These are phyloP conservation scores for Geosmithia flava DNA, from an alignment of 2,329 filamentous ascomycete genomes.

Conservation along the genomic window DNA sequence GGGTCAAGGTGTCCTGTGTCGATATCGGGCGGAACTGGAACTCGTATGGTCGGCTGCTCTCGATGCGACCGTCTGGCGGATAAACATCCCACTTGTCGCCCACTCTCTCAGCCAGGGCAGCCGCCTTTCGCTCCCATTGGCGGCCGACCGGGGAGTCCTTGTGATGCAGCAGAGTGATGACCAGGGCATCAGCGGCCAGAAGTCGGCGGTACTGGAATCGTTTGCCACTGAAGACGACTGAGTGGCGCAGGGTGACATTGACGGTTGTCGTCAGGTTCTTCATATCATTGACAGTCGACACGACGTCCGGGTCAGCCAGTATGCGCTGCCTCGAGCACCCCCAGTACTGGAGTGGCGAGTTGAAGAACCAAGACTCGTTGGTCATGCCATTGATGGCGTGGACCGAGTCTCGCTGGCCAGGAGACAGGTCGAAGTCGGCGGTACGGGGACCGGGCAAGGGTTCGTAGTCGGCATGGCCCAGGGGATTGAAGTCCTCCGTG, in stretches of 20 bases:
- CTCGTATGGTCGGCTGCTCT: constrained; percentile 54
- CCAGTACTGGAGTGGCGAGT: constrained; percentile 78
- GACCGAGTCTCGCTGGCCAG: constrained; percentile 36
- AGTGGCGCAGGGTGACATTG: constrained; percentile 64
- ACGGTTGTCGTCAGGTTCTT: constrained; percentile 51
- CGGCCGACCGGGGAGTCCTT: constrained; percentile 50
- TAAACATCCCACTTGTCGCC: constrained; percentile 52
- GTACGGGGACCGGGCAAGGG: constrained; percentile 5
- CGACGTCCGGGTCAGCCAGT: constrained; percentile 46
- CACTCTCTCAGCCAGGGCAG: constrained; percentile 34
- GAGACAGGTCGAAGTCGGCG: constrained; percentile 22
- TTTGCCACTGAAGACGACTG: constrained; percentile 75
- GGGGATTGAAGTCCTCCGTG: constrained; percentile 42
- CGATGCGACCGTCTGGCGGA: constrained; percentile 41
- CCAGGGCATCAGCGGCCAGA: constrained; percentile 62
- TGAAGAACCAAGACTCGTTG: constrained; percentile 61
- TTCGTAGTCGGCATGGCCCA: constrained; percentile 12
- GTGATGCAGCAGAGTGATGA: constrained; percentile 63
- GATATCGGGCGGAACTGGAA: constrained; percentile 70
- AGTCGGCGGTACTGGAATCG: constrained; percentile 55
- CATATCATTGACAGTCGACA: constrained; percentile 56
- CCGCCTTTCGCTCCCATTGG: constrained; percentile 51
- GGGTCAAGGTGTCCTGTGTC: constrained; percentile 46
- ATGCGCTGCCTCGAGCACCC: constrained; percentile 50
- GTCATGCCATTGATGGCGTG: constrained; percentile 48